These are phyloP conservation scores for Fusarium luffae DNA, from an alignment of 2,329 filamentous ascomycete genomes.

Conservation along the genomic window DNA sequence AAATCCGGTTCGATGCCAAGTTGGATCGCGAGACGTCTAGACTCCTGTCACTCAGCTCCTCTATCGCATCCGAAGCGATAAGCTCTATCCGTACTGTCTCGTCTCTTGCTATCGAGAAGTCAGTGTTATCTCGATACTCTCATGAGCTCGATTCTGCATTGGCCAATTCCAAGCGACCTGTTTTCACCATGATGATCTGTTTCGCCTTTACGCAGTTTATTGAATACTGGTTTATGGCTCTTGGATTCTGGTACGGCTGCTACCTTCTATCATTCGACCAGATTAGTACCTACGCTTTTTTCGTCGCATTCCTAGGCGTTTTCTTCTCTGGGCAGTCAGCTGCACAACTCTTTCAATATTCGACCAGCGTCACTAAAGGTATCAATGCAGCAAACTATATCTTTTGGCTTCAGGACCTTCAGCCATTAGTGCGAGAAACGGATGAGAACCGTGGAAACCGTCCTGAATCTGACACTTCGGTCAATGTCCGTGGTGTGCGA, in stretches of 20 bases:
- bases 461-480: slow-evolving; percentile 48
- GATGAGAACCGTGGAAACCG: slow-evolving; percentile 52
- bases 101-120: slow-evolving; percentile 55
- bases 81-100: slow-evolving; percentile 55
- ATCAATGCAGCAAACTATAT: slow-evolving; percentile 62
- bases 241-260: slow-evolving; percentile 57
- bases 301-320: slow-evolving; percentile 63
- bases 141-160: slow-evolving; percentile 48
- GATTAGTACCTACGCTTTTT: slow-evolving; percentile 63
- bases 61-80: slow-evolving; percentile 57
- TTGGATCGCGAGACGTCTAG: slow-evolving; percentile 54
- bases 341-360: slow-evolving; percentile 57
- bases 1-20: slow-evolving; percentile 54
- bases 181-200: slow-evolving; percentile 51
- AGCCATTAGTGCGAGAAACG: slow-evolving; percentile 56
- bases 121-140: slow-evolving; percentile 47
- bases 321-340: slow-evolving; percentile 59
- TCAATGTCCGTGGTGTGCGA: slow-evolving; percentile 64
- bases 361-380: slow-evolving; percentile 64
- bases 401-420: slow-evolving; percentile 57
- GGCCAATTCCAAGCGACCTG: slow-evolving; percentile 44
- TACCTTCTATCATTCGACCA: slow-evolving; percentile 54
- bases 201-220: slow-evolving; percentile 53
- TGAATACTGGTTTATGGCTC: slow-evolving; percentile 53
- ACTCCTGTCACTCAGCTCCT: slow-evolving; percentile 51